Evolutionary conservation across 768 basidiomycete species (phyloP), one percentile per base, ranked within the genome.

Genomic region (Tylopilus balloui): DNA sequence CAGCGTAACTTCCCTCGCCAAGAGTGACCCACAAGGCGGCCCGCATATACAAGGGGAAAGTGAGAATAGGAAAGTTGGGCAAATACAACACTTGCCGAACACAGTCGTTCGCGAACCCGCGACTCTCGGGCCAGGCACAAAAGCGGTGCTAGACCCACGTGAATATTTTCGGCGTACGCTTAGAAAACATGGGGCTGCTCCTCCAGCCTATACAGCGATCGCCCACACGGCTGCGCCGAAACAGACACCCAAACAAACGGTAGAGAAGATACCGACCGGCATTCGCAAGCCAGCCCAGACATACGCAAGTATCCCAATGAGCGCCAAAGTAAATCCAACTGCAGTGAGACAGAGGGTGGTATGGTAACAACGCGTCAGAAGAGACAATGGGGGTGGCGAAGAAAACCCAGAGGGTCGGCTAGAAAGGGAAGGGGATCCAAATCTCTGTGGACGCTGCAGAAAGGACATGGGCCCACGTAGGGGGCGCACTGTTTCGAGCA

Each of bases 251-350:
- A 68, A 43, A 50, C 63, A 68, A 6, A 56, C 31, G 0, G 64
- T 66, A 20, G 66, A 48, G 7, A 59, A 63, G 15, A 69, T 55
- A 32, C 67, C 63, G 28, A 67, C 66, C 1, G 44, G n/a, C 23
- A 31, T 21, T 7, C 54, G 51, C 41, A 67, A 45, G 23, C 56
- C 61, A 39, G 40, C 37, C 66, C 66, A 67, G 35, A 51, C n/a
- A 42, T 58, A 67, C 7, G 50, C 13, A 15, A 63, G 53, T 45
- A 67, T 60, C 11, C 67, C 67, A 8, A 48, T 47, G 28, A 69
- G 25, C 8, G 56, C 61, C 39, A 61, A 44, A 21, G 56, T 29
- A 34, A 69, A 69, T 2, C 66, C 66, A 11, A 23, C 27, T 14
- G 59, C 35, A 12, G 63, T 37, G 23, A 66, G 54, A 25, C n/a